Evolutionary conservation across 495 filamentous ascomycete genomes (phyloP), one percentile per base, ranked within the genome.

Genomic region (Glonium stellatum): DNA sequence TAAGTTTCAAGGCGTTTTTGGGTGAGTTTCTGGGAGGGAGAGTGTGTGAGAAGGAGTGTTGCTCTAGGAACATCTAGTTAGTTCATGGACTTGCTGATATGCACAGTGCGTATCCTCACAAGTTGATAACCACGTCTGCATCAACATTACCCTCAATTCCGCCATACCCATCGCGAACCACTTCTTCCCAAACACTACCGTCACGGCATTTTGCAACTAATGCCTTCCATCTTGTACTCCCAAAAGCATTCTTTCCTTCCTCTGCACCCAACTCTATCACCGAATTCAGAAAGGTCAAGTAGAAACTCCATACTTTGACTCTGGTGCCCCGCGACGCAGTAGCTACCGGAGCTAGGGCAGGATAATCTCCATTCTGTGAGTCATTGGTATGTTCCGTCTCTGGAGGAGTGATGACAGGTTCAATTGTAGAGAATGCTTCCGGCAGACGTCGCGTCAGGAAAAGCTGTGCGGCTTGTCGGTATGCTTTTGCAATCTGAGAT

Each of bases 251-350:
- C 73, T 92, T 96, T 34, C 92, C 93, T 69, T 96, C 90, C 65
- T 96, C 89, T n/a, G 85, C 74, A 18, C 88, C 89, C 64, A 97
- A 77, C 61, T 97, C 91, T 37, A 92, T 78, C 49, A 96, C 87
- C 23, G 88, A 88, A 74, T 96, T 95, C 36, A 97, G 79, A 23
- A 97, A 82, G 0, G 90, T 95, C 53, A 97, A 82, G 72, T 97
- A 97, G 65, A 98, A 79, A 72, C 89, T 95, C 95, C 95, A 98
- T 56, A 97, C 84, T 72, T 96, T 97, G 73, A 96, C 89, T 62
- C 92, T 79, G 58, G 87, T 89, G 41, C 83, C 85, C 54, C 84
- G 79, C 50, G 87, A 87, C 57, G 87, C 87, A 61, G 76, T 78
- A 54, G 84, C 83, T 53, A 96, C 84, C 2, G 88, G 88, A 44